A percentile compares a stretch with the other conserved stretches of the same genome.
These are phyloP conservation scores for Medicago ruthenica DNA, from an alignment of 306 rosid species.

Conservation along the genomic window DNA sequence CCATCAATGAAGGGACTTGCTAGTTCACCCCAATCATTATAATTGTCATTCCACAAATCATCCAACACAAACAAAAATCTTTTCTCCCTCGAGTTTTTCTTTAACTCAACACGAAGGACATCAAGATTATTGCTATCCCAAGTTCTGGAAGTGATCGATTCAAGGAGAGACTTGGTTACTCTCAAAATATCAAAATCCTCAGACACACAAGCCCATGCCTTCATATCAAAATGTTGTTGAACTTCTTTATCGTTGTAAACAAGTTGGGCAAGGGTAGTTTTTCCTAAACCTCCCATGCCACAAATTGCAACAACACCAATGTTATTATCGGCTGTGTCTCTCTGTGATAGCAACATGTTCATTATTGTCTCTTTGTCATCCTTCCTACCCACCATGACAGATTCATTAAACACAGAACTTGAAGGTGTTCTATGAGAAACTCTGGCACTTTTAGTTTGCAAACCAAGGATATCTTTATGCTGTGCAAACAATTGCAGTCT, in stretches of 20 bases:
- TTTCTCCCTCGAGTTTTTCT: neutral
- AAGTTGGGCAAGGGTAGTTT: constrained; percentile 25
- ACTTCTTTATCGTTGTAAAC: neutral
- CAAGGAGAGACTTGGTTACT: neutral
- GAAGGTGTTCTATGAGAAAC: neutral
- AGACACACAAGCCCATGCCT: constrained; percentile 6
- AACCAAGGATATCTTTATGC: neutral
- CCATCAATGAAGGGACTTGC: neutral
- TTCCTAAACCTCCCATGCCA: constrained; percentile 21
- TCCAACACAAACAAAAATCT: constrained; percentile 9
- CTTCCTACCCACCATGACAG: constrained; percentile 4
- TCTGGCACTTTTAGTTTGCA: neutral
- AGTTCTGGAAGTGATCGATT: neutral
- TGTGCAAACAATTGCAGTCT: neutral
- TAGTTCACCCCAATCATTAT: neutral
- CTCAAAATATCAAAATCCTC: constrained; percentile 5
- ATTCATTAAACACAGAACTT: neutral
- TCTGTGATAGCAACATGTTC: neutral
- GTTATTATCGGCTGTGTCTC: neutral
- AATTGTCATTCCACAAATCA: neutral
- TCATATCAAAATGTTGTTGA: neutral
- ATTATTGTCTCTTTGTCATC: neutral
- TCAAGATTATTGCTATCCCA: neutral
- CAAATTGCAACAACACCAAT: constrained; percentile 33
- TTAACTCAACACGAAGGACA: neutral